A percentile compares a stretch with the other conserved stretches of the same genome.
Evolutionary conservation across 2,329 filamentous ascomycete genomes (phyloP).

Genomic region (Trichoderma endophyticum): DNA sequence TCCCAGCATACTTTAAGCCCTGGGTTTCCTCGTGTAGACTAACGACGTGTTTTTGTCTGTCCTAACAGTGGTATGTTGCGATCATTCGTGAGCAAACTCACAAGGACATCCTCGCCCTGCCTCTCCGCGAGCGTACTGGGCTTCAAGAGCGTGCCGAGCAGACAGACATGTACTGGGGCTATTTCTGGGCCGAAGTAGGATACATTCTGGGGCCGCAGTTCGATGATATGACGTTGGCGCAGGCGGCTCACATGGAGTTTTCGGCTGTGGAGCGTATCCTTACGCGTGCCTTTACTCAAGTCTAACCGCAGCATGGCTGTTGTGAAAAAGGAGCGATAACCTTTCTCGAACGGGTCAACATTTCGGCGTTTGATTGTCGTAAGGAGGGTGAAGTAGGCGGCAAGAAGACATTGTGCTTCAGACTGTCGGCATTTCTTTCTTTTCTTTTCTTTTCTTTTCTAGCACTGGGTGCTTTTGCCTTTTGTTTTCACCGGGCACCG

Average conservation of each 20-base stretch:
- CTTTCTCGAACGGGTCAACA: background rate
- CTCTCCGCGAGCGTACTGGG: conserved; percentile 38
- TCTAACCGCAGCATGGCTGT: background rate
- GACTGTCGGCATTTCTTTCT: background rate
- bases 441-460: background rate
- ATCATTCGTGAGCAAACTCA: conserved; percentile 53
- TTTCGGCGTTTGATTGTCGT: background rate
- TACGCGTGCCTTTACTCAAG: conserved; percentile 35
- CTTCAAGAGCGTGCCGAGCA: conserved; percentile 33
- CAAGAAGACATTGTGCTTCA: background rate
- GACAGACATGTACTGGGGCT: conserved; percentile 50
- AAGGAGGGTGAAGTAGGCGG: background rate
- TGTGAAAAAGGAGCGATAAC: background rate
- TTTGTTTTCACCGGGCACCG: background rate
- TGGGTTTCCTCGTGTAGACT: background rate
- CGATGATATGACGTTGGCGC: conserved; percentile 47
- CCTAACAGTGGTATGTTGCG: conserved; percentile 53
- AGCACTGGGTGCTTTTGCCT: background rate
- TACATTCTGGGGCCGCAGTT: conserved; percentile 41
- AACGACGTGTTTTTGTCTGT: background rate
- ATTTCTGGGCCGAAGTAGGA: conserved; percentile 48
- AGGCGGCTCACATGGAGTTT: conserved; percentile 47
- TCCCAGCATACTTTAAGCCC: background rate
- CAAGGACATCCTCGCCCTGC: conserved; percentile 37
- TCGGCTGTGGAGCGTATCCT: conserved; percentile 49